phyloP scores from a whole-genome alignment of 2,329 filamentous ascomycete species.

The Fusarium virguliforme region DNA sequence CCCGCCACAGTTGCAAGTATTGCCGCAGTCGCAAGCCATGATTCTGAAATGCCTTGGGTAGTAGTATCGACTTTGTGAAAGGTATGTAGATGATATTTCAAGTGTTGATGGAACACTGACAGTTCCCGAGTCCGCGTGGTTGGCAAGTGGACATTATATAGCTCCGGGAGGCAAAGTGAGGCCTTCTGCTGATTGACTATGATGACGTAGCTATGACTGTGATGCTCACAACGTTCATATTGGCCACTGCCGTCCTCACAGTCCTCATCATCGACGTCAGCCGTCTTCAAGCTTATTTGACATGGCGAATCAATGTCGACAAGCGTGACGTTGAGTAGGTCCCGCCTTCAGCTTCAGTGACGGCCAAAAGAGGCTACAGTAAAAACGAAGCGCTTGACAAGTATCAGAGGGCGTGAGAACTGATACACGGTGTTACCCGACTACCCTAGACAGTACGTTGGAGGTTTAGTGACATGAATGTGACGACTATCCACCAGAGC shows the following conservation, averaged over 20 bases:
- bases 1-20: slow-evolving; percentile 3
- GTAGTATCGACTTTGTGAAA: neutral
- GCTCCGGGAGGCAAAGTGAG: neutral
- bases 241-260: neutral
- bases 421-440: too few species aligned
- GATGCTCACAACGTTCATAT: neutral
- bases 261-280: neutral
- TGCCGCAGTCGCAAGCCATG: slow-evolving; percentile 5
- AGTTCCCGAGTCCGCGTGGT: neutral
- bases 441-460: too few species aligned
- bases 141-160: neutral
- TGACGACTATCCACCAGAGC: too few species aligned
- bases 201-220: slow-evolving; percentile 6
- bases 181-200: neutral
- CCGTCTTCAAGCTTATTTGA: neutral
- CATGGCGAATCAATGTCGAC: neutral
- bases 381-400: too few species aligned
- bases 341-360: too few species aligned
- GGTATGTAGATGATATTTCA: neutral
- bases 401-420: too few species aligned
- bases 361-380: too few species aligned
- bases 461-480: too few species aligned
- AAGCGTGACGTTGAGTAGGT: neutral
- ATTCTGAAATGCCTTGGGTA: neutral
- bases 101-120: neutral